Base-by-base conservation (phyloP, 106 monocot species). In the Dioscorea zingiberensis region DNA sequence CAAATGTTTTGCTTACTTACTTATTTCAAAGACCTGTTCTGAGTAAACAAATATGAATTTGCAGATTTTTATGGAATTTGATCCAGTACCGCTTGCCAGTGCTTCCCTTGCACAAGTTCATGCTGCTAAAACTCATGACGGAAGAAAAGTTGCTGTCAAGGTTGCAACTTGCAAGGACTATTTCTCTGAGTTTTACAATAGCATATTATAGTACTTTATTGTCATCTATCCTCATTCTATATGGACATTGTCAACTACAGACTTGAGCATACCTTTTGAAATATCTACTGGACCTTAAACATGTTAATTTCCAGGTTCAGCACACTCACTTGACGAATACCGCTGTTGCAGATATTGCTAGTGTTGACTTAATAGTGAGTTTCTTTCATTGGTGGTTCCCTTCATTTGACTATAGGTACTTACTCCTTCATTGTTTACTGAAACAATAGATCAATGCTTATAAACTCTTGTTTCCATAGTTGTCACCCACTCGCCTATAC, bases 81-180 rank as follows among this genome's bases (percentile, higher is more conserved):
- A 87, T 71, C 85, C 70, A 53, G 68, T 76, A 14, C 94, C 94
- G 60, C 55, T 95, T 25, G 94, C 94, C 58, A 95, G 94, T 78
- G 94, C 94, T 64, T 95, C 94, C 25, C 83, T 95, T 83, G 94
- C 94, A 14, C 94, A 95, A 90, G 94, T 95, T 74, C 94, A 95
- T 87, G 76, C 80, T 71, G 94, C 94, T 70, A 70, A 53, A 26
- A 81, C 87, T 25, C 85, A 85, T 79, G 86, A 90, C 73, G 94
- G 94, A 12, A 69, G 57, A 69, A 85, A 81, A 64, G 94, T 95
- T 57, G 94, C 94, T 54, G 91, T 95, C 13, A 95, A 95, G 94
- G 94, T 95, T 71, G 58, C 3, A n/a, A 64, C 28, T 28, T 63
- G 62, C 64, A 10, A 38, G 38, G 38, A 38, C 38, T 38, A 38